Conservation (phyloP, 108 stramenopile species). For the Hondaea fermentalgiana region DNA sequence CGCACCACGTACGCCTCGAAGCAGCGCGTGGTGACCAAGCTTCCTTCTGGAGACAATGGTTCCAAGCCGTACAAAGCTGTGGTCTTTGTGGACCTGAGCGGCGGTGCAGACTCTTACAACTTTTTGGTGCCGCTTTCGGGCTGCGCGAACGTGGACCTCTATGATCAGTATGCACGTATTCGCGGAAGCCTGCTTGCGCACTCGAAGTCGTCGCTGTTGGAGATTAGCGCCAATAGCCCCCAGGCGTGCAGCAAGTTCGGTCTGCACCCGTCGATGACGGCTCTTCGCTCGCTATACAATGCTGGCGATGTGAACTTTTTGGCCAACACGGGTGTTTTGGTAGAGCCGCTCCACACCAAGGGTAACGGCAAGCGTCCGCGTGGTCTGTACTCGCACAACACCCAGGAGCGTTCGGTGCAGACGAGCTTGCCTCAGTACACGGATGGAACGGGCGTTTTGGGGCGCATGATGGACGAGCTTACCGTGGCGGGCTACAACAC, state of each 20-base stretch:
- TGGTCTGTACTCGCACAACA: neutral
- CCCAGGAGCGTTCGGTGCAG: neutral
- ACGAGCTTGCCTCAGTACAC: neutral
- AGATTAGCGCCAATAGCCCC: slow-evolving; percentile 26
- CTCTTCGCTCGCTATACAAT: slow-evolving; percentile 48
- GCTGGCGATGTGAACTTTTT: slow-evolving; percentile 56
- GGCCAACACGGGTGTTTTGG: slow-evolving; percentile 60
- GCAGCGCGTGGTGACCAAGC: too few relatives aligned
- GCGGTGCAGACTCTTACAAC: slow-evolving; percentile 54
- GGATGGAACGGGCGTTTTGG: neutral
- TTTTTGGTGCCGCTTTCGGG: slow-evolving; percentile 51
- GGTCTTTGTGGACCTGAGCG: slow-evolving; percentile 47
- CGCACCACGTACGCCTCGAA: too few relatives aligned
- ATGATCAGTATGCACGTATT: slow-evolving; percentile 33
- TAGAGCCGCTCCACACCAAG: slow-evolving; percentile 37
- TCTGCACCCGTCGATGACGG: slow-evolving; percentile 31
- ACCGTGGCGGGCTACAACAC: neutral
- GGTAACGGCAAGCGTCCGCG: slow-evolving; percentile 19
- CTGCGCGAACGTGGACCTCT: slow-evolving; percentile 17
- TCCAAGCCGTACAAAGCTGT: slow-evolving; percentile 55
- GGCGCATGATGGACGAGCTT: neutral
- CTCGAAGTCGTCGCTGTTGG: neutral
- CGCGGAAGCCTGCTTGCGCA: neutral
- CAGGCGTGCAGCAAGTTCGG: slow-evolving; percentile 43
- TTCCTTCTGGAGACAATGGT: neutral